Evolutionary conservation across 768 basidiomycete species (phyloP), one percentile per base, ranked within the genome.

Genomic region (Podaxis mareebaensis): DNA sequence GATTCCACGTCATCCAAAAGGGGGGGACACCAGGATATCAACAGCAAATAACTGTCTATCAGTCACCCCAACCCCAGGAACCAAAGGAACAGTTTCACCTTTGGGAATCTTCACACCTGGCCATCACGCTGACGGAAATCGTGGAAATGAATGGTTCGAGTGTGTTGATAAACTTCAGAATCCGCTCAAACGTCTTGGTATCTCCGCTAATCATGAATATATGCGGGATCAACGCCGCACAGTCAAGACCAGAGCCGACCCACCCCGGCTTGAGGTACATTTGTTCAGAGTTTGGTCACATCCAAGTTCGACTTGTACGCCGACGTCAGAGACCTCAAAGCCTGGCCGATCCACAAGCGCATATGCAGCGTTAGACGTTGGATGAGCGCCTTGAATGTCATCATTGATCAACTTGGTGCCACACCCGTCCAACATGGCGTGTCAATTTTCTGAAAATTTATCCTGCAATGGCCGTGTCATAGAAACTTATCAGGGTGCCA

Each of bases 341-440:
- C 73, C 74, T 11, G 73, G 66, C n/a, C 55, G 68, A n/a, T 76
- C 69, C 30, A 76, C 74, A 54, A 75, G 66, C 11, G 74, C 72
- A 52, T 71, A 75, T 1, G 75, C 73, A 58, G 74, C 74, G 46
- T 73, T 64, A 64, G 73, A 76, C 13, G 71, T 69, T 8, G 70
- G 74, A 52, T 70, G 74, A 3, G 73, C 74, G 55, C 74, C 74
- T 64, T 75, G 74, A 0, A 75, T 72, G 12, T 73, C 74, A 58
- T 75, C 74, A 49, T 75, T 75, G 64, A 75, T 73, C 48, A 71
- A 74, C 10, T 72, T 68, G 7, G 74, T 71, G 15, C 74, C 73
- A 38, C 68, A 74, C 46, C 66, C 69, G 13, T 63, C 53, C 24
- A 53, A 72, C 67, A 26, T 74, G 72, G 3, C 70, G 62, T 0